Percentiles rank a stretch among this genome's conserved stretches.
Conservation (phyloP, 768 basidiomycete genomes). For the Neoboletus magnificus region DNA sequence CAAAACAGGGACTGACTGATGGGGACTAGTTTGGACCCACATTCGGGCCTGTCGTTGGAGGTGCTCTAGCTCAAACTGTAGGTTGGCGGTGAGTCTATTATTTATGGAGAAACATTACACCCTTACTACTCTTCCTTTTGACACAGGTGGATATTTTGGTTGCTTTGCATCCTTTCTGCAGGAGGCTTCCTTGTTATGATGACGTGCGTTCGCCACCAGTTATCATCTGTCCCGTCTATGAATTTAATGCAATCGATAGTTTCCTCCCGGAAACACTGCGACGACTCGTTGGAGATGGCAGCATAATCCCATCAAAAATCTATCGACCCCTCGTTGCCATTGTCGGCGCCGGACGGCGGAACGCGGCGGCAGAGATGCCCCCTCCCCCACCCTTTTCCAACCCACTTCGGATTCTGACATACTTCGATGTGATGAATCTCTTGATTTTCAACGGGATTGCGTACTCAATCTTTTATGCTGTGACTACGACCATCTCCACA, state of each 20-base stretch:
- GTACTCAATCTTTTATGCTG: constrained; percentile 48
- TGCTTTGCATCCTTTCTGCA: constrained; percentile 17
- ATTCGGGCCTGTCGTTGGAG: constrained; percentile 49
- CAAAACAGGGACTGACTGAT: not conserved
- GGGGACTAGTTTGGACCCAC: constrained; percentile 51
- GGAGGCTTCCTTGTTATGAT: constrained; percentile 13
- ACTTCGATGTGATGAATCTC: constrained; percentile 37
- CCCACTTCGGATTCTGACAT: constrained; percentile 36
- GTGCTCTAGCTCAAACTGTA: constrained; percentile 48
- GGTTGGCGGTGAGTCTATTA: constrained; percentile 57
- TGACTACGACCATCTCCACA: constrained; percentile 46
- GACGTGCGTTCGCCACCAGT: constrained; percentile 5
- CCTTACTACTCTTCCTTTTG: not conserved
- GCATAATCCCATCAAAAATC: constrained; percentile 24
- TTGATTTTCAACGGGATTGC: constrained; percentile 54
- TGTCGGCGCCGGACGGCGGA: constrained; percentile 23
- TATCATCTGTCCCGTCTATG: not conserved
- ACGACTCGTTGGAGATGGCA: constrained; percentile 29
- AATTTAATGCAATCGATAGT: constrained; percentile 5
- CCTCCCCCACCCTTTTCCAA: constrained; percentile 32
- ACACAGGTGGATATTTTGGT: constrained; percentile 24
- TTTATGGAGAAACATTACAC: not conserved
- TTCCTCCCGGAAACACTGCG: constrained; percentile 23
- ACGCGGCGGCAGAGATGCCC: not conserved
- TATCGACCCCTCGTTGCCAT: constrained; percentile 27